These are phyloP conservation scores for Carnegiea gigantea DNA, from an alignment of 179 eudicot species.

Conservation along the genomic window DNA sequence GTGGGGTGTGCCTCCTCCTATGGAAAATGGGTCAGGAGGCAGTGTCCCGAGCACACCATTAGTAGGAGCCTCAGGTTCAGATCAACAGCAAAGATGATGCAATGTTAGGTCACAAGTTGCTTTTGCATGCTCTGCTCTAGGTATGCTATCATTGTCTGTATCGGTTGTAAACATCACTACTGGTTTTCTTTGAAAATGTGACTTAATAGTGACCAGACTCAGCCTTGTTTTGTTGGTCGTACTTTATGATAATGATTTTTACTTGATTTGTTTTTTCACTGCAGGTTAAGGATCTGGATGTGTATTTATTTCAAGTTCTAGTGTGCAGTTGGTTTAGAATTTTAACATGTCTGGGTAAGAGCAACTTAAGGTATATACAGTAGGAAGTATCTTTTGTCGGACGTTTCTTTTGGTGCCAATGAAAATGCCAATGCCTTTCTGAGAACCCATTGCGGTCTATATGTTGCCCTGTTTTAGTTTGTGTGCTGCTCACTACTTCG, in stretches of 20 bases:
- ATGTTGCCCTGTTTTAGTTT: conserved; percentile 7
- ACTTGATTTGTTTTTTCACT: conserved; percentile 15
- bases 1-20: conserved; percentile 88
- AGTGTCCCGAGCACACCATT: conserved; percentile 58
- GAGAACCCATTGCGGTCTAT: conserved; percentile 14
- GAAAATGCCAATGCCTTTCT: conserved; percentile 31
- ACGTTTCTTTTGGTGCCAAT: conserved; percentile 24
- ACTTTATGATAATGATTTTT: background rate
- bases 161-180: background rate
- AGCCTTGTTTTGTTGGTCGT: background rate
- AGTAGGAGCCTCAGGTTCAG: conserved; percentile 69
- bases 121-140: conserved; percentile 22
- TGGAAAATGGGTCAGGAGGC: conserved; percentile 80
- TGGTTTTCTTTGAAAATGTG: background rate
- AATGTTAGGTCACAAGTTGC: conserved; percentile 17
- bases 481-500: conserved; percentile 4
- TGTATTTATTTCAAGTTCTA: conserved; percentile 31
- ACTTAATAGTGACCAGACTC: background rate
- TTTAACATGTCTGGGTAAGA: conserved; percentile 28
- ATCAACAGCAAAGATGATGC: conserved; percentile 79
- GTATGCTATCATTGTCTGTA: background rate
- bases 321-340: conserved; percentile 37
- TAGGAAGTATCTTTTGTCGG: conserved; percentile 33
- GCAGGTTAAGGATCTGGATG: conserved; percentile 34
- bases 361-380: conserved; percentile 35